Base-by-base conservation (phyloP, 768 basidiomycete species). In the Candolleomyces efflorescens region DNA sequence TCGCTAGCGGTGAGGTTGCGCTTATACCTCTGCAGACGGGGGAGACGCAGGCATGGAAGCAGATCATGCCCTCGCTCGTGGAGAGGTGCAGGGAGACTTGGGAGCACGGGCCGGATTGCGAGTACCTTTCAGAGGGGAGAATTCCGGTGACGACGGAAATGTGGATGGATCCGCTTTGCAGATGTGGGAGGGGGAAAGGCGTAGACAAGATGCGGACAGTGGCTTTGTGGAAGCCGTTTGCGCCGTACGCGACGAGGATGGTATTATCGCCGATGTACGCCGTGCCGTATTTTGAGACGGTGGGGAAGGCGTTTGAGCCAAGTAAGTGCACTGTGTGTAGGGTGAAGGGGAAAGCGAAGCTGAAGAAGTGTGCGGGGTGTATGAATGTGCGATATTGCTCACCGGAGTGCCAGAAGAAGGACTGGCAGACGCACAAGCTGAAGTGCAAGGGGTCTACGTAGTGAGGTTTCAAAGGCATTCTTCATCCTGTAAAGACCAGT, bases 211-310 rank as follows among this genome's bases (percentile, higher is more conserved):
- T 85, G 58, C 61, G 60, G 0, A 67, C 62, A 13, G 59, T 66
- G 0, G 45, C 62, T 11, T 60, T 62, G 10, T 84, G 80, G 79
- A 67, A 68, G 58, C 36, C 53, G 1, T 63, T 84, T 13, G 73
- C 74, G 1, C 74, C 74, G 6, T 77, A 76, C 53, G 75, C 71
- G 13, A 83, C 80, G 1, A 71, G 84, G 9, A 67, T 76, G 4
- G 85, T 81, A 0, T 67, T 87, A 39, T 71, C 77, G 1, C 85
- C 82, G 0, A 66, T 86, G 11, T 85, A 84, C 51, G 73, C 79
- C 0, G 75, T 79, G 15, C 71, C 82, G 11, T 82, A 78, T 63
- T 54, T 82, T 60, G 80, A 83, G 60, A 58, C 56, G 5, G 58
- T 59, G 1, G 56, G 50, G 15, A 50, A 36, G 13, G 13, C 39